Conservation (phyloP, 148 eudicot species). For the Chenopodium formosanum region DNA sequence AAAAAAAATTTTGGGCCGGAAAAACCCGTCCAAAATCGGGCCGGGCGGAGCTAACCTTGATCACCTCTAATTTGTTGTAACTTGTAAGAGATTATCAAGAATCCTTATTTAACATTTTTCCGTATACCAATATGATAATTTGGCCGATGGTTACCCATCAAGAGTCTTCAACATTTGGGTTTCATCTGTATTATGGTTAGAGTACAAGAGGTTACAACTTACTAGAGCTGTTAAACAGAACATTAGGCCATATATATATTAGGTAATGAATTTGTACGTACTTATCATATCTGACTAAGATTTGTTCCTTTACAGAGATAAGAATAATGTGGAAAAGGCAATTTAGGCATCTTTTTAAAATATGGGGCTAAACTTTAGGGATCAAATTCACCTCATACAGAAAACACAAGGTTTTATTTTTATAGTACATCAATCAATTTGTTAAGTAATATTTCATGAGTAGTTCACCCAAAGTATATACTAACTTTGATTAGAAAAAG, state of each 20-base stretch:
- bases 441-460: not conserved
- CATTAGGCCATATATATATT: not conserved
- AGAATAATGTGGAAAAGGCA: not conserved
- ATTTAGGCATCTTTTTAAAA: not conserved
- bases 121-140: not conserved
- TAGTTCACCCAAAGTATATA: not conserved
- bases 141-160: too few relatives aligned
- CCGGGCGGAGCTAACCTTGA: too few relatives aligned
- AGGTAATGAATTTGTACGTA: not conserved
- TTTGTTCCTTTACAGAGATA: not conserved
- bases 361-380: not conserved
- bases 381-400: not conserved
- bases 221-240: not conserved
- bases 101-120: not conserved
- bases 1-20: too few relatives aligned
- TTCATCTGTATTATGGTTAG: not conserved
- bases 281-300: not conserved
- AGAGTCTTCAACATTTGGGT: not conserved
- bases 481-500: not conserved
- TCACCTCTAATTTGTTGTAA: too few relatives aligned
- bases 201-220: not conserved
- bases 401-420: not conserved
- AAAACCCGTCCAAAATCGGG: too few relatives aligned
- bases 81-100: not conserved
- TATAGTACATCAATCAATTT: not conserved